A percentile compares a stretch with the other conserved stretches of the same genome.
Conservation (phyloP, 805 yeast genomes). For the Kodamaea kaohsiungensis region DNA sequence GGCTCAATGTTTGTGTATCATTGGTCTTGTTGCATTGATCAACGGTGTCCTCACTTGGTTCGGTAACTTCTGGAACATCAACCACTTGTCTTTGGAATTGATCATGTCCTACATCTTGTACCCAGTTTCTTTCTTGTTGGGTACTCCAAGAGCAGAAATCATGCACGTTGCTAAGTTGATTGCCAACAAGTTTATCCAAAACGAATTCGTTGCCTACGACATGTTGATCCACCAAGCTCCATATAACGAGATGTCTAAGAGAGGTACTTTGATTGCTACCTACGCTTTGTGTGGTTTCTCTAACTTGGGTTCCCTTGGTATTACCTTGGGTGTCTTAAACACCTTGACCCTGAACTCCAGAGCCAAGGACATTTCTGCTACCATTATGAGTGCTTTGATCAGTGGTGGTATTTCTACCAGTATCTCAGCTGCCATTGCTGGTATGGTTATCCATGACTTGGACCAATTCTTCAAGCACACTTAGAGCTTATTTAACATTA, state of each 20-base stretch:
- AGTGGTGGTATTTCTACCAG: constrained; percentile 57
- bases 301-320: constrained; percentile 62
- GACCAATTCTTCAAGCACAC: constrained; percentile 17
- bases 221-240: constrained; percentile 43
- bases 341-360: constrained; percentile 53
- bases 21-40: constrained; percentile 56
- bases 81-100: constrained; percentile 51
- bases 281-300: constrained; percentile 66
- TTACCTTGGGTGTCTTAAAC: constrained; percentile 59
- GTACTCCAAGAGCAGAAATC: constrained; percentile 54
- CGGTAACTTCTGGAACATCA: constrained; percentile 62
- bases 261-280: constrained; percentile 58
- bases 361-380: constrained; percentile 46
- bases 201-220: constrained; percentile 58
- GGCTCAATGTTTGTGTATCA: constrained; percentile 61
- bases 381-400: constrained; percentile 50
- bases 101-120: constrained; percentile 59
- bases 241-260: constrained; percentile 46
- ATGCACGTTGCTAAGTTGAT: constrained; percentile 51
- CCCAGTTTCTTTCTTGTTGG: constrained; percentile 61
- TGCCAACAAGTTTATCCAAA: constrained; percentile 59
- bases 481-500: not conserved
- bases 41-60: constrained; percentile 61
- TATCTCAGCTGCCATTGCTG: constrained; percentile 59
- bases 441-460: constrained; percentile 60